These are phyloP conservation scores for Aspergillus fumigatus DNA, from an alignment of 2,329 filamentous ascomycete genomes.

Conservation along the genomic window DNA sequence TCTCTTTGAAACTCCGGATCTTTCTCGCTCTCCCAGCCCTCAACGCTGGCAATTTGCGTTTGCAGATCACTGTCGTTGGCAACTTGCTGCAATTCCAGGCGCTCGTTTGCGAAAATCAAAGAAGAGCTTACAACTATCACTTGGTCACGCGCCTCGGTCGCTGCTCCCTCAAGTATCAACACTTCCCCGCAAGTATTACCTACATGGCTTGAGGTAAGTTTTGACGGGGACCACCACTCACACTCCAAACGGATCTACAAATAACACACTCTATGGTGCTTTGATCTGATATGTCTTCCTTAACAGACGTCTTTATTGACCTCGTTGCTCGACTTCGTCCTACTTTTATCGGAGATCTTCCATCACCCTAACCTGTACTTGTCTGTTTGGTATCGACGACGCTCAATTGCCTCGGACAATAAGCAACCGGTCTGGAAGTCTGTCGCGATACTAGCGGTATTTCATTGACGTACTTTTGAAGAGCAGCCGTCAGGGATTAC, in stretches of 20 bases:
- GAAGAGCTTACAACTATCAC: slow-evolving; percentile 2
- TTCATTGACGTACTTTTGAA: not conserved
- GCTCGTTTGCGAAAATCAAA: not conserved
- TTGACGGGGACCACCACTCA: slow-evolving; percentile 12
- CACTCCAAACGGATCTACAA: slow-evolving; percentile 12
- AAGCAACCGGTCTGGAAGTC: not conserved
- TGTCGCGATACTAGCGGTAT: no score
- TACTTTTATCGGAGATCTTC: not conserved
- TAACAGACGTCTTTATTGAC: not conserved
- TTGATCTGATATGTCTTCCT: not conserved
- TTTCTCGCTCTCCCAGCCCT: slow-evolving; percentile 14
- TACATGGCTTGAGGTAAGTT: slow-evolving; percentile 25
- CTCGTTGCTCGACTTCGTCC: not conserved
- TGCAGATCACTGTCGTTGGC: not conserved
- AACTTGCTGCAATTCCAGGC: not conserved
- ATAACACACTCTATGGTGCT: slow-evolving; percentile 1
- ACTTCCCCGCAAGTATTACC: slow-evolving; percentile 22
- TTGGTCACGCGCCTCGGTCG: slow-evolving; percentile 11
- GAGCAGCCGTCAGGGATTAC: not conserved
- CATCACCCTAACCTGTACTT: not conserved
- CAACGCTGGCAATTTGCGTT: slow-evolving; percentile 13
- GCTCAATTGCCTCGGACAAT: not conserved
- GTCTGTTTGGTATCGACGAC: not conserved
- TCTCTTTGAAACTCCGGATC: slow-evolving; percentile 25
- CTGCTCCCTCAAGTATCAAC: slow-evolving; percentile 7